A percentile compares a stretch with the other conserved stretches of the same genome.
Conservation (phyloP, 768 basidiomycete species). For the Hygrocybe punicea region DNA sequence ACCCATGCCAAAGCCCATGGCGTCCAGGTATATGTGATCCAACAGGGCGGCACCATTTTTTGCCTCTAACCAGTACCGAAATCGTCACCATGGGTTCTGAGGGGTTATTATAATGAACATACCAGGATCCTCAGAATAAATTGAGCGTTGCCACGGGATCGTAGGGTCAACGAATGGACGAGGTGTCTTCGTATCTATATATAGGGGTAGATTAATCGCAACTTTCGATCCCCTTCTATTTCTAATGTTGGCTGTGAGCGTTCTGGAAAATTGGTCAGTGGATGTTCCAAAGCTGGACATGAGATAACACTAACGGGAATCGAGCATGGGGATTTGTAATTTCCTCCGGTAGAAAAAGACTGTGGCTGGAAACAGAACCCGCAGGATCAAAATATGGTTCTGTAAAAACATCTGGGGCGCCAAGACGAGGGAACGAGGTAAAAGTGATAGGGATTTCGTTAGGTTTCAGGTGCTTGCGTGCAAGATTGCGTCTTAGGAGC, state of each 20-base stretch:
- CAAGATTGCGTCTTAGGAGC: constrained; percentile 67
- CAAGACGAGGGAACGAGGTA: constrained; percentile 93
- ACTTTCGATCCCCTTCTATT: constrained; percentile 89
- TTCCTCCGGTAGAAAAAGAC: constrained; percentile 91
- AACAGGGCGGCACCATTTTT: constrained; percentile 82
- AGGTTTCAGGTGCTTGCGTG: constrained; percentile 73
- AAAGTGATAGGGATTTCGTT: constrained; percentile 91
- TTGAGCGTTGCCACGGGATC: constrained; percentile 81
- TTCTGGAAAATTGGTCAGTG: constrained; percentile 48
- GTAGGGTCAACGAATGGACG: constrained; percentile 88
- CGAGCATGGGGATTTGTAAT: constrained; percentile 96
- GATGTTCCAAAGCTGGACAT: constrained; percentile 3
- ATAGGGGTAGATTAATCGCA: constrained; percentile 91
- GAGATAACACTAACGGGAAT: constrained; percentile 75
- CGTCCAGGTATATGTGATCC: constrained; percentile 96
- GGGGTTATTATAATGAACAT: constrained; percentile 17
- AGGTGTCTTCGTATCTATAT: constrained; percentile 82
- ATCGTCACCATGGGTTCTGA: background rate
- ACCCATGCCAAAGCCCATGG: constrained; percentile 99
- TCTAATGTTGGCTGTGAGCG: constrained; percentile 96
- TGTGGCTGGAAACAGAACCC: constrained; percentile 82
- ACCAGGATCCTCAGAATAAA: constrained; percentile 86
- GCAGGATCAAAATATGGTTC: constrained; percentile 80
- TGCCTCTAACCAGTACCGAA: constrained; percentile 54
- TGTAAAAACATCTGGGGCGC: constrained; percentile 85